Evolutionary conservation across 1,284 basidiomycete species (phyloP), one percentile per base, ranked within the genome.

Genomic region (Ustilago lituana): DNA sequence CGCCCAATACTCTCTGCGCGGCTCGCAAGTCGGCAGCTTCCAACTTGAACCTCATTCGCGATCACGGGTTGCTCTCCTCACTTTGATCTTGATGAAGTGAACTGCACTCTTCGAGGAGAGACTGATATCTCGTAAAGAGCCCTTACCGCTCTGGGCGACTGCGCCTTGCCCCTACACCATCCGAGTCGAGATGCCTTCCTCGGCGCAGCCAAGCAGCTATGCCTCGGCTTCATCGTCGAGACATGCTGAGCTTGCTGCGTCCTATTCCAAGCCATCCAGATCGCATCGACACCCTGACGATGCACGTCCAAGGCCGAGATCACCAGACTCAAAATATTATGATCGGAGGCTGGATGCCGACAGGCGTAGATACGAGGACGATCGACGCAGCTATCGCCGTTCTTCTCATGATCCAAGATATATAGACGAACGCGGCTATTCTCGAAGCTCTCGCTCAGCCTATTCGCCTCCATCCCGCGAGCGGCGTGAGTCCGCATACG

Each of bases 171-270:
- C 19, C 31, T 48, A 11, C 20, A 15, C 20, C 17, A 17, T 23
- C 45, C 12, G 14, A 32, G 35, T 17, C 40, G 36, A 47, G 29
- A 65, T 65, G 62, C 52, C 62, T 33, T 59, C 55, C 3, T 40
- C 47, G 31, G 44, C 56, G 26, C 29, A 32, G 3, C 41, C 38
- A 11, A 54, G 26, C 10, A 48, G 62, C 47, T 43, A 55, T 22
- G 56, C 41, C 39, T 40, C 50, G 32, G 37, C 32, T 17, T 64
- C 62, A 12, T 49, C 55, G 26, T 58, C 62, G 41, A 54, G 43
- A 40, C 41, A 40, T 35, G 17, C 29, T n/a, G 61, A 56, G n/a
- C 37, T 32, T 11, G 19, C 15, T 24, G 44, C 49, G 9, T 47
- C 52, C 4, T 39, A 39, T 12, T 53, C 49, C 5, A 46, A 53